Evolutionary conservation across 192 early-diverging fungal genomes (phyloP), one percentile per base, ranked within the genome.

Genomic region (Mortierella claussenii): DNA sequence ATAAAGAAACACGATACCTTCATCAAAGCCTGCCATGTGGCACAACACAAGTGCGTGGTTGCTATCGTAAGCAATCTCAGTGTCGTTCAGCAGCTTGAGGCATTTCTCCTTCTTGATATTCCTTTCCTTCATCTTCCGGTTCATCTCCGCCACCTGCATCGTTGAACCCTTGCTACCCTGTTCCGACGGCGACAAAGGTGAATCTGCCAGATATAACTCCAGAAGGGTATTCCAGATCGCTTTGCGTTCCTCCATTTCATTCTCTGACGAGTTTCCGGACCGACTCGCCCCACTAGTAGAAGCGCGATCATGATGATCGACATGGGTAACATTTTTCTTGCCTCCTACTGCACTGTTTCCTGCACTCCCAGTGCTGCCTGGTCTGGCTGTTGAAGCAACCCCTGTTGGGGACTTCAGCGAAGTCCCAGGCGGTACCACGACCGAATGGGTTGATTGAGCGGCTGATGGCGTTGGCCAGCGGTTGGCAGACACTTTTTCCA

Each of bases 11-110:
- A 97, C 86, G 23, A 93, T 89, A 0, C 96, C 97, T 1, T 91
- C 90, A 48, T 89, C 87, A 78, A 97, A 99, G 0, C 88, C 76
- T 44, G 92, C 89, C 47, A 91, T 85, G 34, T 96, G 91, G 62
- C 96, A 98, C 7, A 99, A 83, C 8, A 98, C 90, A 50, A 97
- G 82, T 1, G 96, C 96, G 21, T 97, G 93, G 65, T 97, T 95
- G 56, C 91, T 85, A 81, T 99, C 97, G 63, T 96, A 95, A 15
- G 73, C 76, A 12, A 82, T 64, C 30, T 82, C 82, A 2, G 90
- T 85, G 65, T 89, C 85, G 48, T 88, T 83, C 34, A 98, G 66
- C 44, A 98, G 58, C 18, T 70, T 82, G 65, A 96, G 69, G 0
- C 90, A 90, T 44, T 94, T 94, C 33, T 89, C 80, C 42, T 74